phyloP scores from a whole-genome alignment of 2,329 filamentous ascomycete species.

The Arachnomyces sp. region DNA sequence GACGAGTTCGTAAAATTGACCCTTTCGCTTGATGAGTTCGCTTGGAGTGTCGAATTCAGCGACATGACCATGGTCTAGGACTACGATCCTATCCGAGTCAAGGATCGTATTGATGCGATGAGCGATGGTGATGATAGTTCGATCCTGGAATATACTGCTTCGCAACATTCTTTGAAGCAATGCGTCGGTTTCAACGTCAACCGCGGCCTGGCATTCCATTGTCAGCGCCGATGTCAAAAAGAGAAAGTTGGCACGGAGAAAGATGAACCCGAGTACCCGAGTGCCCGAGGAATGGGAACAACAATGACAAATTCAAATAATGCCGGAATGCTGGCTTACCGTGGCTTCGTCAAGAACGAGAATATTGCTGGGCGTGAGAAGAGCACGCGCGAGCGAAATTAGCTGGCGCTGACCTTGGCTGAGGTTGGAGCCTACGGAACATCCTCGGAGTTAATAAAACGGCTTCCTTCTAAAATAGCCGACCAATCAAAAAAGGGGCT shows the following conservation, averaged over 20 bases:
- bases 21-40: slow-evolving; percentile 65
- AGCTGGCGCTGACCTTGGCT: slow-evolving; percentile 93
- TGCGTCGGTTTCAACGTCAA: slow-evolving; percentile 61
- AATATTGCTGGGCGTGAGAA: slow-evolving; percentile 94
- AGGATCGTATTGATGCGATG: slow-evolving; percentile 98
- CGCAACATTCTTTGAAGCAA: slow-evolving; percentile 58
- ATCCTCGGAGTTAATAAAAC: slow-evolving; percentile 2
- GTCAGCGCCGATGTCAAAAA: slow-evolving; percentile 11
- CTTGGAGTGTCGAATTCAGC: slow-evolving; percentile 86
- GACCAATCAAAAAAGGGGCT: slow-evolving; percentile 1
- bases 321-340: slow-evolving; percentile 37
- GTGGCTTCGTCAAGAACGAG: slow-evolving; percentile 96
- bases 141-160: slow-evolving; percentile 68
- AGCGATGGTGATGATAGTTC: slow-evolving; percentile 96
- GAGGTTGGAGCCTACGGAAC: slow-evolving; percentile 72
- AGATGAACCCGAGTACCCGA: too few species aligned
- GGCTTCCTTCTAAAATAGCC: neutral
- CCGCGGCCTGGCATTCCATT: slow-evolving; percentile 47
- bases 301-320: too few species aligned
- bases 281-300: slow-evolving; percentile 2
- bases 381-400: slow-evolving; percentile 82
- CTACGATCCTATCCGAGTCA: slow-evolving; percentile 79
- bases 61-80: slow-evolving; percentile 83
- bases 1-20: slow-evolving; percentile 82
- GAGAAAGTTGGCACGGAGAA: too few species aligned